A percentile compares a stretch with the other conserved stretches of the same genome.
These are phyloP conservation scores for Thermothielavioides terrestris DNA, from an alignment of 495 filamentous ascomycete species.

Conservation along the genomic window DNA sequence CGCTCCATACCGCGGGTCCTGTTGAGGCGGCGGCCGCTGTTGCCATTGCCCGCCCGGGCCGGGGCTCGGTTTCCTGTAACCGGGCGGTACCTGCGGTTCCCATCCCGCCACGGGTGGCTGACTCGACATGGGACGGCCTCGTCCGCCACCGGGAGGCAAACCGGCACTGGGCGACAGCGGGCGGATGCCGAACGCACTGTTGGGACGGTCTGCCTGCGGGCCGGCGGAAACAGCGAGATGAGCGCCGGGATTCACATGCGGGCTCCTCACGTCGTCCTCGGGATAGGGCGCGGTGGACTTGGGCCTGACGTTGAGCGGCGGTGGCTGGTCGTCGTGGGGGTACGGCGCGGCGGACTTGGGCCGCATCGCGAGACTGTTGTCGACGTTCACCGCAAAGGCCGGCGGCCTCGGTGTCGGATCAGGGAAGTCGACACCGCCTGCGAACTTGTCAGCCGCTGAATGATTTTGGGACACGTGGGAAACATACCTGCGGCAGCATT, in stretches of 20 bases:
- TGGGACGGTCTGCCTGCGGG: conserved; percentile 48
- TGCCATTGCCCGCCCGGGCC: conserved; percentile 15
- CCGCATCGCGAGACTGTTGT: conserved; percentile 31
- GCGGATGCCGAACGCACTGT: conserved; percentile 60
- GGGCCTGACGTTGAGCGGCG: conserved; percentile 28
- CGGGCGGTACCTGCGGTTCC: conserved; percentile 35
- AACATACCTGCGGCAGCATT: conserved; percentile 9
- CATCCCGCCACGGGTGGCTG: conserved; percentile 30
- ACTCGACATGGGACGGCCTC: conserved; percentile 18
- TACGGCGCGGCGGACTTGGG: conserved; percentile 55
- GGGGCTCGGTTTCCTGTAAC: conserved; percentile 36
- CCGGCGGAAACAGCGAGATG: conserved; percentile 29
- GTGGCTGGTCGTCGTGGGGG: conserved; percentile 27
- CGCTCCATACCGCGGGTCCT: conserved; percentile 6
- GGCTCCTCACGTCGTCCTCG: conserved; percentile 37
- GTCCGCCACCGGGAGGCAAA: conserved; percentile 7
- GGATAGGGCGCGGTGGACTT: conserved; percentile 44
- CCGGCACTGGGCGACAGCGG: conserved; percentile 26
- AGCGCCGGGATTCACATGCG: conserved; percentile 29
- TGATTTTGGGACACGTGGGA: background rate
- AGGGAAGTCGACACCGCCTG: conserved; percentile 55
- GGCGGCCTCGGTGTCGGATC: conserved; percentile 51
- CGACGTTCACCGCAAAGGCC: conserved; percentile 37
- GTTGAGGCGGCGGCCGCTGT: conserved; percentile 10
- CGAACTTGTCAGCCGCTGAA: conserved; percentile 23